Conservation (phyloP, 371 early-diverging fungal genomes). For the Lichtheimia ornata region DNA sequence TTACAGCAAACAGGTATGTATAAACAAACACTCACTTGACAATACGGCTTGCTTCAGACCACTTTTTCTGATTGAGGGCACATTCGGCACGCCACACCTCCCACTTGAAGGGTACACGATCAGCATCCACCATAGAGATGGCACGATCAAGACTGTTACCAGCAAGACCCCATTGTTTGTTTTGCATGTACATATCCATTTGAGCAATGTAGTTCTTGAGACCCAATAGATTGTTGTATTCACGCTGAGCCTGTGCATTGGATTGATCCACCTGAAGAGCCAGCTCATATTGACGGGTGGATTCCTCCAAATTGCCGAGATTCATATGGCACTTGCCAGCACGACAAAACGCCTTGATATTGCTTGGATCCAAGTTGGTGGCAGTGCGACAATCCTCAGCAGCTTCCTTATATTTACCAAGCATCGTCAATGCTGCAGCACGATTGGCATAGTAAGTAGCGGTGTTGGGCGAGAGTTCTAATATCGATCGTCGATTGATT, state of each 20-base stretch:
- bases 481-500: background rate
- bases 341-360: slow-evolving; percentile 72
- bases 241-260: slow-evolving; percentile 47
- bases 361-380: slow-evolving; percentile 61
- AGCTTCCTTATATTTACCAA: slow-evolving; percentile 65
- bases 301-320: slow-evolving; percentile 63
- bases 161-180: slow-evolving; percentile 63
- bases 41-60: slow-evolving; percentile 68
- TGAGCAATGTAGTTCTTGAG: slow-evolving; percentile 64
- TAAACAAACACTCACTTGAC: slow-evolving; percentile 36
- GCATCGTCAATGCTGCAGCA: slow-evolving; percentile 80
- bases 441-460: slow-evolving; percentile 80
- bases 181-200: slow-evolving; percentile 51
- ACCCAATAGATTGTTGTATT: slow-evolving; percentile 47
- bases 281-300: slow-evolving; percentile 45
- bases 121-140: slow-evolving; percentile 57
- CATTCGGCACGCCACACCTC: slow-evolving; percentile 70
- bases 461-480: slow-evolving; percentile 60
- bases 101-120: slow-evolving; percentile 68
- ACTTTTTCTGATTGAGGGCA: slow-evolving; percentile 68
- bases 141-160: slow-evolving; percentile 67
- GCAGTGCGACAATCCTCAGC: slow-evolving; percentile 72
- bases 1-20: background rate
- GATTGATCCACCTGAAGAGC: slow-evolving; percentile 46
- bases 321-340: slow-evolving; percentile 74